A percentile compares a stretch with the other conserved stretches of the same genome.
phyloP scores from a whole-genome alignment of 1,139 yeast genomes.

The Taphrina deformans region DNA sequence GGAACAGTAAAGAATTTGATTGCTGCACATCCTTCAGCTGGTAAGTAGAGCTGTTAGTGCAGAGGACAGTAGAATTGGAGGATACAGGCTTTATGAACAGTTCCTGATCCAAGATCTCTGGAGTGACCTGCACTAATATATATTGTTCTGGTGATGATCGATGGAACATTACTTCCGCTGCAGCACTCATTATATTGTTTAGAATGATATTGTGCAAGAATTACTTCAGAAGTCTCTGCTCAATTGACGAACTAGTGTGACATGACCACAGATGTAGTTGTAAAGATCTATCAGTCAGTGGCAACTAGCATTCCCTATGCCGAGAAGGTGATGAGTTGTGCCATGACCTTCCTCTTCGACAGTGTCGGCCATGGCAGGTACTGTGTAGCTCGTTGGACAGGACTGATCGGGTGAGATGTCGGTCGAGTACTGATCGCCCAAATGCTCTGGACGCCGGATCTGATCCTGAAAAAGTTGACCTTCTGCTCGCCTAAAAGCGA shows the following conservation, averaged over 20 bases:
- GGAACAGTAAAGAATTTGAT: slow-evolving; percentile 22
- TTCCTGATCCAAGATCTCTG: slow-evolving; percentile 6
- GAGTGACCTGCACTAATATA: slow-evolving; percentile 19
- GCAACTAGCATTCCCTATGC: too few relatives aligned
- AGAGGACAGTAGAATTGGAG: slow-evolving; percentile 7
- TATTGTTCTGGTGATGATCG: slow-evolving; percentile 21
- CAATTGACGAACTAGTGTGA: too few relatives aligned
- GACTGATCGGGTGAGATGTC: background rate
- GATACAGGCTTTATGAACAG: slow-evolving; percentile 19
- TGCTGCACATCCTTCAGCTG: slow-evolving; percentile 27
- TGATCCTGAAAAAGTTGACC: too few relatives aligned
- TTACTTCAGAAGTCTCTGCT: too few relatives aligned
- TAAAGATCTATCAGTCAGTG: too few relatives aligned
- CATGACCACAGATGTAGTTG: too few relatives aligned
- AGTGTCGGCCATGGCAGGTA: too few relatives aligned
- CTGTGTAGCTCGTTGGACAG: background rate
- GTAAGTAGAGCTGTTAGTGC: slow-evolving; percentile 4
- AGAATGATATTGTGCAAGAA: too few relatives aligned
- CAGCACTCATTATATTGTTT: background rate
- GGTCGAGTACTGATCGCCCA: background rate
- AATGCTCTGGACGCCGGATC: too few relatives aligned
- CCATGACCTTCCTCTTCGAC: too few relatives aligned
- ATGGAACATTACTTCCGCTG: too few relatives aligned
- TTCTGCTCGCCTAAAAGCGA: background rate
- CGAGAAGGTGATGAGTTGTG: too few relatives aligned